Conservation (phyloP, 257 asterid genomes). For the Nicotiana tabacum region DNA sequence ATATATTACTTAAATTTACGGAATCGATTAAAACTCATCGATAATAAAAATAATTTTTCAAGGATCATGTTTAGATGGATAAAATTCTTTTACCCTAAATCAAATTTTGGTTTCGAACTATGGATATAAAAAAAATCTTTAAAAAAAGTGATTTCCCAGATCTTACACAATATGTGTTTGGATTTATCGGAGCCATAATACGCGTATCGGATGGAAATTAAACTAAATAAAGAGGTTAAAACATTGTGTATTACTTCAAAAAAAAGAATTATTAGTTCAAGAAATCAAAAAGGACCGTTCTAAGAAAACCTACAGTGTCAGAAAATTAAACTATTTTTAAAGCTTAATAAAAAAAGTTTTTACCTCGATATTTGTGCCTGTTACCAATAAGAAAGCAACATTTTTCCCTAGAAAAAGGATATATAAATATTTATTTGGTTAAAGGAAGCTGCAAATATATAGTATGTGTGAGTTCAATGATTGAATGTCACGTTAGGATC, state of each 20-base stretch:
- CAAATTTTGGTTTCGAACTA: too few species aligned
- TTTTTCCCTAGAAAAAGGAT: constrained; percentile 17
- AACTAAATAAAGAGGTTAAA: too few species aligned
- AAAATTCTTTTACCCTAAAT: too few species aligned
- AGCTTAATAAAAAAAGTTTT: background rate
- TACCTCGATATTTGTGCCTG: constrained; percentile 27
- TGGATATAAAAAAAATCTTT: too few species aligned
- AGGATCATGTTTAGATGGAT: too few species aligned
- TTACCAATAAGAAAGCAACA: constrained; percentile 28
- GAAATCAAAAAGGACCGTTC: background rate
- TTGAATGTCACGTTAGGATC: constrained; percentile 49
- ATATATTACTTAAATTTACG: background rate
- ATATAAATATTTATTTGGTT: constrained; percentile 11
- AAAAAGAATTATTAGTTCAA: constrained; percentile 3
- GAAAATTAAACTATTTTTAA: constrained; percentile 23
- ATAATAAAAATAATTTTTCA: too few species aligned
- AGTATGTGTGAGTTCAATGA: constrained; percentile 39
- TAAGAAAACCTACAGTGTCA: constrained; percentile 27
- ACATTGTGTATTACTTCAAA: background rate
- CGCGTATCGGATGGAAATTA: too few species aligned
- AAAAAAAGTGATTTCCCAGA: too few species aligned
- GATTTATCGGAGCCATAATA: too few species aligned
- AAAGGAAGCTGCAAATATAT: constrained; percentile 23
- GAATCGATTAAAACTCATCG: too few species aligned
- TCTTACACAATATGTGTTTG: too few species aligned